Conservation (phyloP, 768 basidiomycete species). For the Leucosporidium creatinivorum region DNA sequence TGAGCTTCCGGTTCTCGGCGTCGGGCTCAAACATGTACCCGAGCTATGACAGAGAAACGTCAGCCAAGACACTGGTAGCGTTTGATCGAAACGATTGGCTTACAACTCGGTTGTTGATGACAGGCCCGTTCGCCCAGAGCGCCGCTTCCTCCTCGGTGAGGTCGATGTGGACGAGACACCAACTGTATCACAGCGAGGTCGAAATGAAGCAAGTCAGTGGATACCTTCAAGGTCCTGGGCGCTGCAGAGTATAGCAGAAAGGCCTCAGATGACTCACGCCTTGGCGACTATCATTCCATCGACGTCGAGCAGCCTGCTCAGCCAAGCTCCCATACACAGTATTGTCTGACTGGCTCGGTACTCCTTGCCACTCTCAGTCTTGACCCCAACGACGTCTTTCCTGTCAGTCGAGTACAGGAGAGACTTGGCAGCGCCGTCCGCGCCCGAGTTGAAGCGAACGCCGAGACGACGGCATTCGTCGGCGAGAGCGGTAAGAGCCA, state of each 20-base stretch:
- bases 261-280: neutral
- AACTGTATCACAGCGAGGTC: neutral
- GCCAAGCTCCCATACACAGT: constrained; percentile 17
- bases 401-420: neutral
- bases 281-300: constrained; percentile 18
- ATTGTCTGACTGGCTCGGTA: neutral
- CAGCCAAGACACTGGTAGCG: too few species aligned
- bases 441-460: constrained; percentile 14
- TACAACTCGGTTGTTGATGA: constrained; percentile 22
- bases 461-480: constrained; percentile 14
- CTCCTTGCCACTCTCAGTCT: constrained; percentile 4
- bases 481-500: constrained; percentile 10
- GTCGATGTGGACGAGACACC: constrained; percentile 19
- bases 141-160: constrained; percentile 12
- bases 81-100: too few species aligned
- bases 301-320: constrained; percentile 13
- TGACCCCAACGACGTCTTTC: neutral
- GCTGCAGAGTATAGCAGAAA: too few species aligned
- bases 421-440: neutral
- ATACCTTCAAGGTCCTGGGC: too few species aligned
- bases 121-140: constrained; percentile 4
- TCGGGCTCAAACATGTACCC: constrained; percentile 24
- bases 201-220: neutral
- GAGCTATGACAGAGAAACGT: neutral
- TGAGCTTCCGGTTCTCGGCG: neutral